Conservation (phyloP, 371 early-diverging fungal species). For the Circinella minor region DNA sequence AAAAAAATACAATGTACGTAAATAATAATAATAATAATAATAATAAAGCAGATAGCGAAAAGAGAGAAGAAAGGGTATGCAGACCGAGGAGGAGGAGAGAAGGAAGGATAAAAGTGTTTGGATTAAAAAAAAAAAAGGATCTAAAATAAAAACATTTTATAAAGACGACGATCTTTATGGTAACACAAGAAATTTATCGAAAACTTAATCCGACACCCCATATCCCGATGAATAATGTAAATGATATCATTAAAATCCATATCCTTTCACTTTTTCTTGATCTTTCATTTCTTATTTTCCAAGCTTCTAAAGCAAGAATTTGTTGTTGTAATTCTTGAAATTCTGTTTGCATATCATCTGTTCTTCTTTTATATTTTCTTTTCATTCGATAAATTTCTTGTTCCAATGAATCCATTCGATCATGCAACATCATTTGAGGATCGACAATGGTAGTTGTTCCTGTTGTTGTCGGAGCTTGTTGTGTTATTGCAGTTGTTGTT, state of each 20-base stretch:
- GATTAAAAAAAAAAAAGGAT: too few relatives aligned
- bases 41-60: too few relatives aligned
- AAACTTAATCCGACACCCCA: slow-evolving; percentile 4
- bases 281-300: slow-evolving; percentile 30
- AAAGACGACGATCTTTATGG: too few relatives aligned
- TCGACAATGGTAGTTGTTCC: slow-evolving; percentile 16
- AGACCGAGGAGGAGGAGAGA: too few relatives aligned
- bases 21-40: too few relatives aligned
- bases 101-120: too few relatives aligned
- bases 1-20: too few relatives aligned
- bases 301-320: slow-evolving; percentile 26
- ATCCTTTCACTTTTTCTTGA: slow-evolving; percentile 36
- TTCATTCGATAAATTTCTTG: slow-evolving; percentile 42
- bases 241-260: slow-evolving; percentile 38
- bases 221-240: slow-evolving; percentile 18
- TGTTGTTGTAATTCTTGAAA: slow-evolving; percentile 35
- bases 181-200: too few relatives aligned
- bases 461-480: slow-evolving; percentile 13
- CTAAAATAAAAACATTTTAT: too few relatives aligned
- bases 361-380: slow-evolving; percentile 31
- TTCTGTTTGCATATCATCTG: slow-evolving; percentile 30
- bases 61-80: too few relatives aligned
- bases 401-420: slow-evolving; percentile 50
- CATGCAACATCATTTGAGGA: slow-evolving; percentile 43
- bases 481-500: background rate